Base-by-base conservation (phyloP, 192 early-diverging fungal genomes). In the Coemansia sp. region DNA sequence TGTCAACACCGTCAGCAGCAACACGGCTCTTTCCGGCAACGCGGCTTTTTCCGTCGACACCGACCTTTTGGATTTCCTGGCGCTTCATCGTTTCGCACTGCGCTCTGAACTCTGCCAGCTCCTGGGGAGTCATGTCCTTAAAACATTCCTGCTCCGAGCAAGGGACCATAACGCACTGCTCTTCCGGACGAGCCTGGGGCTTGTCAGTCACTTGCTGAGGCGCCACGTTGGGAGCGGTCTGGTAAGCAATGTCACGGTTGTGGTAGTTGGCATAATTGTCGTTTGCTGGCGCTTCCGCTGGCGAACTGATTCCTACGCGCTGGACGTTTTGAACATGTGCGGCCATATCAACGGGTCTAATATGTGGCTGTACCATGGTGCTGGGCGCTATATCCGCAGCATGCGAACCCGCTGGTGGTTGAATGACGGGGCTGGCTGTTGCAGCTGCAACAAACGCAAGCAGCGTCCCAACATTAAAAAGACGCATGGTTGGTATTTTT, bases 71-170 rank as follows among this genome's bases (percentile, higher is more conserved):
- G 50, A 67, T 10, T 60, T 67, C 64, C 28, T 62, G 38, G 7
- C 54, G 60, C 38, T 31, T 58, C 58, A 77, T 71, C 65, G 63
- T 55, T 38, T 68, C 57, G 62, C 74, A 77, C 62, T 77, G 65
- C 62, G 58, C 59, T 65, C 53, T 77, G 49, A 77, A 77, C 1
- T 57, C 48, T 10, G 42, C 53, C 59, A 71, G 69, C 62, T 77
- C 69, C 65, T 77, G 61, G 19, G 69, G 65, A 21, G 68, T 54
- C 65, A 77, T 67, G 59, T 56, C 59, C 50, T 53, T 71, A 19
- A 77, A 6, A 57, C 74, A 77, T 40, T 77, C 74, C 44, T 63
- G 46, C 59, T 71, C 69, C 15, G 69, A 65, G 65, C 74, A 77
- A 14, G 74, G 65, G 31, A 77, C 69, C 74, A 67, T 67, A 1